These are phyloP conservation scores for Auricularia auricula-judae DNA, from an alignment of 768 basidiomycete species.

Conservation along the genomic window DNA sequence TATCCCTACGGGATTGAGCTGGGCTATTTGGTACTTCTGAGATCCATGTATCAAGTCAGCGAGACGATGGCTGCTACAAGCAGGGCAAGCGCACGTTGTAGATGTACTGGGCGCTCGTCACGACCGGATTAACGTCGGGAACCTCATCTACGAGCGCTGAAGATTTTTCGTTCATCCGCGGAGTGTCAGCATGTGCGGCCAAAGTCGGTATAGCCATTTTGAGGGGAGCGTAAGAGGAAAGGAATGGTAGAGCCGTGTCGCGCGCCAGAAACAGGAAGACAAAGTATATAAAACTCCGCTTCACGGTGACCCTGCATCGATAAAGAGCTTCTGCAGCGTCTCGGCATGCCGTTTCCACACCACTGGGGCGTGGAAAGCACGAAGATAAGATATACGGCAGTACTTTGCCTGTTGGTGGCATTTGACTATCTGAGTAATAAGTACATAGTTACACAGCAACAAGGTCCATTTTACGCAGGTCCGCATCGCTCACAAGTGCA, in stretches of 20 bases:
- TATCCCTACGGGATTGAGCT: slow-evolving; percentile 49
- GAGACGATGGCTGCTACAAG: slow-evolving; percentile 1
- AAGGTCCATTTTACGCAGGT: too few species aligned
- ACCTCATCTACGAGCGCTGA: background rate
- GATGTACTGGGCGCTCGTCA: slow-evolving; percentile 45
- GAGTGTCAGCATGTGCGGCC: too few species aligned
- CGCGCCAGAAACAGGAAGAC: background rate
- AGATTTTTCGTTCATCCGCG: slow-evolving; percentile 4
- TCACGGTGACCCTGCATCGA: background rate
- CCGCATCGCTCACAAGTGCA: too few species aligned
- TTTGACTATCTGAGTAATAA: too few species aligned
- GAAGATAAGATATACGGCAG: too few species aligned
- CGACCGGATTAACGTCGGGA: slow-evolving; percentile 40
- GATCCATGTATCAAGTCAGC: background rate
- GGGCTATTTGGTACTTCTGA: slow-evolving; percentile 51
- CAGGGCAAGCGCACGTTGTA: slow-evolving; percentile 33
- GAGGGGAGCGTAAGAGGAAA: background rate
- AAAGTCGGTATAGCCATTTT: background rate
- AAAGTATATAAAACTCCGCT: background rate
- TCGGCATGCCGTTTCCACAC: too few species aligned
- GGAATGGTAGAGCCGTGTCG: background rate
- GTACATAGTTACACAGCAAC: too few species aligned
- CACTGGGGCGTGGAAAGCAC: too few species aligned
- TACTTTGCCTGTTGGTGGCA: too few species aligned
- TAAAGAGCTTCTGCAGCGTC: background rate